Evolutionary conservation across 768 basidiomycete genomes (phyloP).

Genomic region (Asterophora lycoperdoides): DNA sequence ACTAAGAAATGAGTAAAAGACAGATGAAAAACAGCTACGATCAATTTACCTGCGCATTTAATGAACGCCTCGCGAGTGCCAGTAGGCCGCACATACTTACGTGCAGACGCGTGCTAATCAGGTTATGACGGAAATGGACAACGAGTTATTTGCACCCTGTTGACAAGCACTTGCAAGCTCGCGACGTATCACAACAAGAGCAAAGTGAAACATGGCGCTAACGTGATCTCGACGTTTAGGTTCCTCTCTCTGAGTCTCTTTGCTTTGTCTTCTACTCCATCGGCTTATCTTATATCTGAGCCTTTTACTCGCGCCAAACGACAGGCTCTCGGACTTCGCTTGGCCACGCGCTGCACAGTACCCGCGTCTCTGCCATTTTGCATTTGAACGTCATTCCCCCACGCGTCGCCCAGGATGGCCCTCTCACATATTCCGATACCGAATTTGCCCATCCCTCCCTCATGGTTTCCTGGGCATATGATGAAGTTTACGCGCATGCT

Average conservation of each 20-base stretch:
- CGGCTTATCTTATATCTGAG: neutral
- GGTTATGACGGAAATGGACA: conserved; percentile 12
- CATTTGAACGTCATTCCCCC: neutral
- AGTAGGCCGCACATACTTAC: neutral
- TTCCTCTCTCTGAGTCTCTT: no score
- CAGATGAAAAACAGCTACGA: no score
- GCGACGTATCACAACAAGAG: no score
- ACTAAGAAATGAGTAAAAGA: neutral
- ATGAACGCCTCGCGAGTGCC: neutral
- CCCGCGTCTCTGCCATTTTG: neutral
- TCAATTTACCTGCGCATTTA: neutral
- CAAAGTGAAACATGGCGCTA: no score
- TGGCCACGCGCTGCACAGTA: neutral
- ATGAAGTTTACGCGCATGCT: conserved; percentile 76
- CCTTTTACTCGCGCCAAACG: neutral
- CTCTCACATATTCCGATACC: conserved; percentile 36
- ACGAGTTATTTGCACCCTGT: conserved; percentile 9
- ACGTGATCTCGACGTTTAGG: no score
- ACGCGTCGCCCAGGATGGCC: conserved; percentile 21
- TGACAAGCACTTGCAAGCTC: no score
- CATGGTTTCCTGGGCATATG: conserved; percentile 98
- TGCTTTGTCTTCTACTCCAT: no score
- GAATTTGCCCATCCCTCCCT: conserved; percentile 64
- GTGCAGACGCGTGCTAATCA: conserved; percentile 5
- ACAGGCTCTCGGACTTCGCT: neutral